Conservation (phyloP, 441 rosid species). For the Gossypium laxum region DNA sequence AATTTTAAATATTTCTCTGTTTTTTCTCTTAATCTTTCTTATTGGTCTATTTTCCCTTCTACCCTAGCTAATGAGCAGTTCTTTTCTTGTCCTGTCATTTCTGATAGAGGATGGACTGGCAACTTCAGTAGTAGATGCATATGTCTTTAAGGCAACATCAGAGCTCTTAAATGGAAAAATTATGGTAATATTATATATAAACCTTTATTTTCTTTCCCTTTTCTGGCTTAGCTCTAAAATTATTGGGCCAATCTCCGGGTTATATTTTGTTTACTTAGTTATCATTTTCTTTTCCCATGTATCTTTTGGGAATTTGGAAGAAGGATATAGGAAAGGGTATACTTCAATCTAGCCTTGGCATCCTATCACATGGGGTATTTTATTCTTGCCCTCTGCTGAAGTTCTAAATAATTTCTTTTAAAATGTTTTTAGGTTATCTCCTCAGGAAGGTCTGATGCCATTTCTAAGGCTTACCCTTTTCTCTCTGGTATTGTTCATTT, state of each 20-base stretch:
- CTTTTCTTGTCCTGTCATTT: constrained; percentile 12
- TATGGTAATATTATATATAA: constrained; percentile 36
- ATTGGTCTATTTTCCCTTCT: neutral
- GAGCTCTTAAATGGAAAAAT: constrained; percentile 50
- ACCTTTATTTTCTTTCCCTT: constrained; percentile 2
- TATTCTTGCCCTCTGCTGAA: neutral
- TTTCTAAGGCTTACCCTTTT: constrained; percentile 63
- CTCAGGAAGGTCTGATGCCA: constrained; percentile 73
- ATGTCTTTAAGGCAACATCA: constrained; percentile 52
- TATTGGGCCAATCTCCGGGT: neutral
- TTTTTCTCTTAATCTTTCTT: neutral
- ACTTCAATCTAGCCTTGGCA: neutral
- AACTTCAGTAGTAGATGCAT: constrained; percentile 51
- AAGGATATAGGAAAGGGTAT: neutral
- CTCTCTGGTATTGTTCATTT: constrained; percentile 53
- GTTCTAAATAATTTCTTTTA: neutral
- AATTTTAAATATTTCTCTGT: neutral
- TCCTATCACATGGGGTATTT: neutral
- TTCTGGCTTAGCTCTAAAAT: constrained; percentile 6
- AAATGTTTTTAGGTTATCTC: constrained; percentile 44
- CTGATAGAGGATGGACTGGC: constrained; percentile 38
- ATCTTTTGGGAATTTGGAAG: constrained; percentile 15
- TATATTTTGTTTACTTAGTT: constrained; percentile 6
- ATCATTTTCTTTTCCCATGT: neutral
- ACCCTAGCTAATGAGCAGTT: neutral